A percentile compares a stretch with the other conserved stretches of the same genome.
phyloP scores from a whole-genome alignment of 768 basidiomycete genomes.

The Porphyrellus cyaneotinctus region DNA sequence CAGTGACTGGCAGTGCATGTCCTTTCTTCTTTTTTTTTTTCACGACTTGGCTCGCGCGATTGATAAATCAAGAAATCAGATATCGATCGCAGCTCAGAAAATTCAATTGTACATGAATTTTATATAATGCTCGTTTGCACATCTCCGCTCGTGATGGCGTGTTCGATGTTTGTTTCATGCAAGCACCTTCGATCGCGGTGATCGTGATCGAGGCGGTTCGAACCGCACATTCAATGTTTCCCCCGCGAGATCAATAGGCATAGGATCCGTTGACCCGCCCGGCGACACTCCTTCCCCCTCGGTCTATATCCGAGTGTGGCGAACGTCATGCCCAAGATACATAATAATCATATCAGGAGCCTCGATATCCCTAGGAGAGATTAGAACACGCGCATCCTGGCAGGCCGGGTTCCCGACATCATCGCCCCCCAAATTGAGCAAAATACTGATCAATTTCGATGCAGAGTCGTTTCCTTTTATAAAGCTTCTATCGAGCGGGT shows the following conservation, averaged over 20 bases:
- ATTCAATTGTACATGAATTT: too few relatives aligned
- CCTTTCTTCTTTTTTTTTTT: too few relatives aligned
- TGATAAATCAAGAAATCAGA: too few relatives aligned
- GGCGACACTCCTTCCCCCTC: neutral
- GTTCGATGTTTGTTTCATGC: neutral
- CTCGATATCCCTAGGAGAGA: neutral
- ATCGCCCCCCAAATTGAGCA: neutral
- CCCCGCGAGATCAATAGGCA: neutral
- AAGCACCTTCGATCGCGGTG: neutral
- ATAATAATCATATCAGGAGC: neutral
- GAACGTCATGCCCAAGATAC: neutral
- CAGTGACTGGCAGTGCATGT: too few relatives aligned
- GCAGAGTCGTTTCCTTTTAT: neutral
- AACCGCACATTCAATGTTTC: neutral
- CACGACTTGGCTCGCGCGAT: too few relatives aligned
- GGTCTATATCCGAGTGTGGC: neutral
- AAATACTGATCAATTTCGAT: neutral
- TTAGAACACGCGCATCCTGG: neutral
- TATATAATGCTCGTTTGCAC: too few relatives aligned
- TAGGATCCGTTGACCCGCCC: neutral
- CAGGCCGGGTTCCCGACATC: neutral
- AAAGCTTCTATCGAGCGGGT: neutral
- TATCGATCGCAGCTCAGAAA: too few relatives aligned
- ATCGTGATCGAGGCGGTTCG: neutral
- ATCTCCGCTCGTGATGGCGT: too few relatives aligned